Base-by-base conservation (phyloP, 306 rosid genomes). In the Quercus robur region DNA sequence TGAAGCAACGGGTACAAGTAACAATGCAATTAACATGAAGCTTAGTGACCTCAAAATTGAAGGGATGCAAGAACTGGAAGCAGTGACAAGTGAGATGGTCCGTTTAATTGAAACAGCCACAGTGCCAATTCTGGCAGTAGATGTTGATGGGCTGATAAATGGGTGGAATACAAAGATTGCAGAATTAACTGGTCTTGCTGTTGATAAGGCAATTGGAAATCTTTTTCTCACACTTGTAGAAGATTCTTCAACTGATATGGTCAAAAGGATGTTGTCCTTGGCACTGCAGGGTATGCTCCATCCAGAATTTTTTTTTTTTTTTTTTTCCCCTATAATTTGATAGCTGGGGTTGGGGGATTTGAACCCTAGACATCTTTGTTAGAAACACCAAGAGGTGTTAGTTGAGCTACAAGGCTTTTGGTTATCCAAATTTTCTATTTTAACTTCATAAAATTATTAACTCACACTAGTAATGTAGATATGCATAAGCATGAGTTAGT, bases 61-160 rank as follows among this genome's bases (percentile, higher is more conserved):
- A 84, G 98, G 99, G 82, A 85, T 88, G 92, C 96, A 91, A 81
- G 98, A 95, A 85, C 84, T 95, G 81, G 97, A 93, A 84, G 90
- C 95, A 67, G 98, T 93, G 83, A 91, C 99, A 19, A 87, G 94
- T 77, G 98, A 95, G 92, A 91, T 95, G 93, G 98, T 95, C 81
- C 81, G 99, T 51, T 85, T 95, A 61, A 95, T 95, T 70, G 99
- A 95, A 81, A 95, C 98, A 21, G 99, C 99, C 38, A 89, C 97
- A 6, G 99, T 90, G 62, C 98, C 99, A 19, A 93, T 95, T 80
- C 85, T 95, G 86, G 99, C 99, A 0, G 97, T 95, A 67, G 98
- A 91, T 79, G 84, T 90, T 80, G 92, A 91, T 70, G 99, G 97
- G 59, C 66, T 81, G 75, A 85, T 95, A 76, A 93, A 95, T 51